Evolutionary conservation across 352 stramenopile genomes (phyloP), one percentile per base, ranked within the genome.

Genomic region (Pythium grandisporangium): DNA sequence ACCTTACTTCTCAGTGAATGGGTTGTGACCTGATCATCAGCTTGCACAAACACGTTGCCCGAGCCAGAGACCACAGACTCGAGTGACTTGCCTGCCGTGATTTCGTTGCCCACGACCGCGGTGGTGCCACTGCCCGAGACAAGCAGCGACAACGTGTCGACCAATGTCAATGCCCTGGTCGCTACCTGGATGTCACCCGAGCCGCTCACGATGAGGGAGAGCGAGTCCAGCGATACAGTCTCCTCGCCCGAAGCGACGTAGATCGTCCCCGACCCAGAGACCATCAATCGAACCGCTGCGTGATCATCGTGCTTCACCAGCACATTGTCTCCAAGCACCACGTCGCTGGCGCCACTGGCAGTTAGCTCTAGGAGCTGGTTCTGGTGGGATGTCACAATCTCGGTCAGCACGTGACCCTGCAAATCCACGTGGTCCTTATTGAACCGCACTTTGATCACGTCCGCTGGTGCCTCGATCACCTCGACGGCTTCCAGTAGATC

Each of bases 391-490:
- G 80, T 26, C 32, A 60, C 63, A 19, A 84, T 61, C 27, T 76
- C 54, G 22, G 68, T 80, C 51, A 81, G 53, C 16, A 84, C 23
- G 42, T 63, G 78, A 12, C 71, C 71, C 17, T 67, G 42, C 4
- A 50, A 65, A 8, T 41, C 34, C 20, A 66, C 63, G 37, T 80
- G 46, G 37, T 63, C 45, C 51, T 84, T 81, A 42, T 70, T 74
- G 48, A 82, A 50, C 21, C 48, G 45, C n/a, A 67, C 33, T 36
- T 73, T 80, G 36, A 84, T 42, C 16, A 45, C 63, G 25, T 76
- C 63, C 7, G 63, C 43, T 24, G 62, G 45, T 17, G 68, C 30
- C 1, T 66, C 50, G 1, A 55, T 39, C n/a, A 60, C 63, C 33
- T 84, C 63, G 16, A 84, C 45, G 33, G 54, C 35, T 13, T 70